A percentile compares a stretch with the other conserved stretches of the same genome.
Conservation (phyloP, 768 basidiomycete species). For the Amanita polypyramis region DNA sequence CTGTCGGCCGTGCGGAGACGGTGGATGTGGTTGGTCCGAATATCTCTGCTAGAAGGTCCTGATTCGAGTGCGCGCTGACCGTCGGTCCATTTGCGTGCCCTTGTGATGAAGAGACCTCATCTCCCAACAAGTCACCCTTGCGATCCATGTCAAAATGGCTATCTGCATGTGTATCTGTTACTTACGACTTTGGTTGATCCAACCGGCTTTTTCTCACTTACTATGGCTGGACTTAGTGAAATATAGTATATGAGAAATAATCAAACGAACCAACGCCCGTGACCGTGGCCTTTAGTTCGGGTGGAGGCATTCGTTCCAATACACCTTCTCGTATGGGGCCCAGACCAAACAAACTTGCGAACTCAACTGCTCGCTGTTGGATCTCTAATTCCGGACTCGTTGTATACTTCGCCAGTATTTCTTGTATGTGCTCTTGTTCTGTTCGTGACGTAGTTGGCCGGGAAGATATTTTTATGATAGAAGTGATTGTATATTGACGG, state of each 20-base stretch:
- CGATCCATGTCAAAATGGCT: slow-evolving; percentile 4
- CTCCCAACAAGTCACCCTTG: slow-evolving; percentile 73
- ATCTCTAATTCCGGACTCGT: slow-evolving; percentile 89
- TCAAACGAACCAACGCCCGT: slow-evolving; percentile 71
- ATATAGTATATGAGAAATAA: not conserved
- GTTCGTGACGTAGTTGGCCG: slow-evolving; percentile 53
- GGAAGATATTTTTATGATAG: slow-evolving; percentile 83
- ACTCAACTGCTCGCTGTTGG: slow-evolving; percentile 95
- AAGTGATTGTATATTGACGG: slow-evolving; percentile 86
- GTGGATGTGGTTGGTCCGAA: slow-evolving; percentile 52
- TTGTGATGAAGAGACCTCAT: slow-evolving; percentile 43
- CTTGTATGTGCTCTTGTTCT: slow-evolving; percentile 73
- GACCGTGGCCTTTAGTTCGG: slow-evolving; percentile 94
- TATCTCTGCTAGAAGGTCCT: slow-evolving; percentile 88
- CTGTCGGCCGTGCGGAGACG: slow-evolving; percentile 21
- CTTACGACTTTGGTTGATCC: slow-evolving; percentile 82
- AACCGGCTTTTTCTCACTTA: slow-evolving; percentile 94
- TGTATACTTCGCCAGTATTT: slow-evolving; percentile 70
- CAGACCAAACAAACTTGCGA: slow-evolving; percentile 72
- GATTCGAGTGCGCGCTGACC: slow-evolving; percentile 46
- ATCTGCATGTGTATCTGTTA: slow-evolving; percentile 18
- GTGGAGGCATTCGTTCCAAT: slow-evolving; percentile 97
- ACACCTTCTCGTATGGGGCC: slow-evolving; percentile 77
- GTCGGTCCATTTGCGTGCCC: slow-evolving; percentile 31
- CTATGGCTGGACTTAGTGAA: slow-evolving; percentile 27